These are phyloP conservation scores for Ambispora gerdemannii DNA, from an alignment of 192 early-diverging fungal species.

Conservation along the genomic window DNA sequence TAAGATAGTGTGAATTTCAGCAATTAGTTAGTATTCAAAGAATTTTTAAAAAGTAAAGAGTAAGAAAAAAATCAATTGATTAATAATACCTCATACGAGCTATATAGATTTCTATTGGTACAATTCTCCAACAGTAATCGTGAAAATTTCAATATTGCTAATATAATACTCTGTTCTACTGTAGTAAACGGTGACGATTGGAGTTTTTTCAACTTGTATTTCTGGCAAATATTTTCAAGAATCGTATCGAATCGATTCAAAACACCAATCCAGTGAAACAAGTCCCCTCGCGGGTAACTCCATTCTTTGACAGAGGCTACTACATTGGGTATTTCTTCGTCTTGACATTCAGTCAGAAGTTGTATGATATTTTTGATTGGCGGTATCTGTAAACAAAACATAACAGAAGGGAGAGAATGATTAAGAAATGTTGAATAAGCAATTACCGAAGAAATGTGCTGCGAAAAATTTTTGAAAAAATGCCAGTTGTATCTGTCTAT, in stretches of 20 bases:
- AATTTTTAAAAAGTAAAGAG: neutral
- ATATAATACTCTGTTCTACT: constrained; percentile 51
- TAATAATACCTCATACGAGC: constrained; percentile 75
- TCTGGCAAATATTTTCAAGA: constrained; percentile 62
- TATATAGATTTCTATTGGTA: constrained; percentile 92
- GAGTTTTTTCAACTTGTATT: constrained; percentile 60
- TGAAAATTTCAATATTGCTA: constrained; percentile 74
- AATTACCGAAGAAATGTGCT: neutral
- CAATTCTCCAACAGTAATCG: constrained; percentile 88
- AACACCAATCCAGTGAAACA: constrained; percentile 93
- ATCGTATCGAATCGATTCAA: constrained; percentile 91
- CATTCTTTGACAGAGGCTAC: constrained; percentile 58
- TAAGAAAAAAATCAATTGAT: neutral
- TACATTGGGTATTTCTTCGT: constrained; percentile 54
- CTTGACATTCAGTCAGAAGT: constrained; percentile 47
- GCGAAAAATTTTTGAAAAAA: neutral
- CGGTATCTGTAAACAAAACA: constrained; percentile 46
- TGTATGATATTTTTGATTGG: constrained; percentile 52
- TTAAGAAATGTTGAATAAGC: no score
- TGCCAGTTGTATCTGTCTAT: neutral
- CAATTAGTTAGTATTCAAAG: neutral
- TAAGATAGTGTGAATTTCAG: neutral
- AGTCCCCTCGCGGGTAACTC: constrained; percentile 83
- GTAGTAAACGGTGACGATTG: constrained; percentile 61
- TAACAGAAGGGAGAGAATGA: no score